Percentiles rank a stretch among this genome's conserved stretches.
These are phyloP conservation scores for Lasiodiplodia gonubiensis DNA, from an alignment of 2,329 filamentous ascomycete species.

Conservation along the genomic window DNA sequence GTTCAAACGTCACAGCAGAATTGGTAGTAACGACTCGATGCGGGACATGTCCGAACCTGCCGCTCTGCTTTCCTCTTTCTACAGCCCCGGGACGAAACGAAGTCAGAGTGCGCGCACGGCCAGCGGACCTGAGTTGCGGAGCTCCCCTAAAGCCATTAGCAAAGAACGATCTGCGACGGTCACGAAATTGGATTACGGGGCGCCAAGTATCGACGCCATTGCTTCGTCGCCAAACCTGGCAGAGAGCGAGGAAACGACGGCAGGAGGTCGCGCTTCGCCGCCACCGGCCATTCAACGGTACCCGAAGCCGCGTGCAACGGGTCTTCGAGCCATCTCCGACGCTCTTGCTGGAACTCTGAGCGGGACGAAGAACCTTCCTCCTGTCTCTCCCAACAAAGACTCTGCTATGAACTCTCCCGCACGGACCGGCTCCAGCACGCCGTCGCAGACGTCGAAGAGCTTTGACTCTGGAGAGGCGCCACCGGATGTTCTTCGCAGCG, in stretches of 20 bases:
- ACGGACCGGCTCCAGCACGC: slow-evolving; percentile 75
- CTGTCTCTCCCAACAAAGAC: slow-evolving; percentile 56
- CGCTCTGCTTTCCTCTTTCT: slow-evolving; percentile 51
- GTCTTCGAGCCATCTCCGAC: slow-evolving; percentile 87
- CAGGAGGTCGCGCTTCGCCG: slow-evolving; percentile 52
- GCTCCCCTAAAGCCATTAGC: slow-evolving; percentile 16
- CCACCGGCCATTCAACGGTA: slow-evolving; percentile 44
- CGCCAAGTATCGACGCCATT: slow-evolving; percentile 53
- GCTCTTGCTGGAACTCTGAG: slow-evolving; percentile 58
- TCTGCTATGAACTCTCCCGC: slow-evolving; percentile 67
- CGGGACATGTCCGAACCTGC: slow-evolving; percentile 60
- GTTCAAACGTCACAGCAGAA: slow-evolving; percentile 75
- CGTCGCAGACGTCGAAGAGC: slow-evolving; percentile 68
- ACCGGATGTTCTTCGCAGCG: slow-evolving; percentile 23
- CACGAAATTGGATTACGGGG: slow-evolving; percentile 61
- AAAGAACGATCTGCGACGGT: slow-evolving; percentile 56
- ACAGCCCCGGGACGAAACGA: slow-evolving; percentile 40
- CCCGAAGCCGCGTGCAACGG: slow-evolving; percentile 60
- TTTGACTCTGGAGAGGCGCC: slow-evolving; percentile 74
- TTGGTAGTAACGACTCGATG: slow-evolving; percentile 78
- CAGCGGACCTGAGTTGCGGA: slow-evolving; percentile 56
- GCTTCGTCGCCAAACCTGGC: slow-evolving; percentile 46
- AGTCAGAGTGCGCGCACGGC: slow-evolving; percentile 43
- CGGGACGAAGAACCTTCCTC: slow-evolving; percentile 41
- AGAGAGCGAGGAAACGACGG: slow-evolving; percentile 54